A percentile compares a stretch with the other conserved stretches of the same genome.
Evolutionary conservation across 2,329 filamentous ascomycete species (phyloP).

Genomic region (Calonectria pauciramosa): DNA sequence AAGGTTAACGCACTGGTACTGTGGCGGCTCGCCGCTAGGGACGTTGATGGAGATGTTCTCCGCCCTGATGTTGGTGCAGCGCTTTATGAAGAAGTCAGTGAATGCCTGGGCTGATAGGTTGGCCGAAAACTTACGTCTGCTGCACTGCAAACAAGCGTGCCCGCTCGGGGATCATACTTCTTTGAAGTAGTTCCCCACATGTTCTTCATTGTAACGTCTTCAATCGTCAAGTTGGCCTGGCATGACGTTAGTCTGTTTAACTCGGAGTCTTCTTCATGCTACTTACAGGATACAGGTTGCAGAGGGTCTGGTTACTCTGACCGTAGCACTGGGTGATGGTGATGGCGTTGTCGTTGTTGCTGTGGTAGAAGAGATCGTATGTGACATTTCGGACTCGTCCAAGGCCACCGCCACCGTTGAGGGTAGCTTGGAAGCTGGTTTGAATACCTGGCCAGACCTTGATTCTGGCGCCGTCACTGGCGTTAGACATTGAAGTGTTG

Average conservation of each 20-base stretch:
- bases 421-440: constrained; percentile 56
- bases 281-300: constrained; percentile 41
- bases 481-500: constrained; percentile 71
- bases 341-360: constrained; percentile 68
- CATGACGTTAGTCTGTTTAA: constrained; percentile 7
- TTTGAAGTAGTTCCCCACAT: constrained; percentile 47
- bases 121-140: constrained; percentile 38
- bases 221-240: constrained; percentile 44
- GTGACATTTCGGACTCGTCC: constrained; percentile 75
- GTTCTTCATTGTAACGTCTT: constrained; percentile 46
- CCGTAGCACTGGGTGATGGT: constrained; percentile 48
- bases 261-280: fast-evolving
- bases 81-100: constrained; percentile 28
- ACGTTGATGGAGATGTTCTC: constrained; percentile 41
- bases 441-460: constrained; percentile 77
- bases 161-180: constrained; percentile 47
- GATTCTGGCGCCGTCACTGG: constrained; percentile 76
- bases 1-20: constrained; percentile 43
- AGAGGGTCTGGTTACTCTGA: constrained; percentile 44
- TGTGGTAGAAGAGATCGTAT: constrained; percentile 71
- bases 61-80: constrained; percentile 41
- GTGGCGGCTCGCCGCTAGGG: constrained; percentile 38
- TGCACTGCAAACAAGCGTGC: constrained; percentile 47
- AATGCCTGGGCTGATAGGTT: fast-evolving
- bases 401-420: constrained; percentile 69